Base-by-base conservation (phyloP, 2,329 filamentous ascomycete species). In the Talaromyces islandicus region DNA sequence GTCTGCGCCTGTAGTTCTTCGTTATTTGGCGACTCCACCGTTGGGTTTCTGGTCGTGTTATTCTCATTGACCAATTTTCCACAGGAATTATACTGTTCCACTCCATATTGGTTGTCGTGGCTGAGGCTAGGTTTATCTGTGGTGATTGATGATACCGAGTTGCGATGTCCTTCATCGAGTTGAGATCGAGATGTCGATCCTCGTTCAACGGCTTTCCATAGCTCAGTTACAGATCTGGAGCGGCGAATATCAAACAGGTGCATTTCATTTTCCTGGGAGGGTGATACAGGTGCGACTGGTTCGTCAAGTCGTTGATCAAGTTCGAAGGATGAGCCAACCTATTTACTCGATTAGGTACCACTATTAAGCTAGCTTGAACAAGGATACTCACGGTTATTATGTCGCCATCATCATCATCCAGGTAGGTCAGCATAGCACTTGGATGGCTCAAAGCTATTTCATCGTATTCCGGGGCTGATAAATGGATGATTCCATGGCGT, bases 241-340 rank as follows among this genome's bases (percentile, higher is more conserved):
- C 74, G 73, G 60, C 69, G 70, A 59, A 80, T 78, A 63, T 80
- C 77, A 65, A 80, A 80, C 52, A 78, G 68, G 65, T 80, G 78
- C 68, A 79, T 75, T 21, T 72, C 60, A 29, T 69, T 64, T 43
- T 62, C 27, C 41, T 57, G 56, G 24, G 60, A 27, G 11, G 61
- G 50, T 19, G 62, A 54, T 52, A 58, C 41, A 29, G 63, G 59
- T 9, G 59, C 50, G n/a, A 70, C 35, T 24, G 77, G 73, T 58
- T 80, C 78, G 29, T 77, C 75, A 9, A 81, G 72, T 51, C 77
- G 75, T 61, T 81, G 75, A 32, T 70, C 68, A 53, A 81, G 75
- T 63, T 81, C 78, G 25, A 78, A 67, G 52, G 77, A 75, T 24
- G 78, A 80, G 43, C 78, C 78, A 61, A 81, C 74, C 77, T 79